Conservation (phyloP, 164 flowering plant genomes). For the Platanus orientalis region DNA sequence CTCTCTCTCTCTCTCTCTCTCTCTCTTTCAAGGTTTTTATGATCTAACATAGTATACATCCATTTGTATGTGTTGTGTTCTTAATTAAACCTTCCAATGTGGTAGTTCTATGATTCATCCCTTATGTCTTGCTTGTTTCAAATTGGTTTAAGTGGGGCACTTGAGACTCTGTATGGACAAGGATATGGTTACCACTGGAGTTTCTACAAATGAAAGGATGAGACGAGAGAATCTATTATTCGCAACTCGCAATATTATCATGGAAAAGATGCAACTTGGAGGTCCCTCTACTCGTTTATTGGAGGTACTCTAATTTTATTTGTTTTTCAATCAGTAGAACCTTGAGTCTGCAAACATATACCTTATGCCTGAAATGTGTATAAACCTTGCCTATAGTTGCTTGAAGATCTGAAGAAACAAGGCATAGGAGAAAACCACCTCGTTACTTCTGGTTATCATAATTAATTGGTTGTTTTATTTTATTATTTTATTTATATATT, state of each 20-base stretch:
- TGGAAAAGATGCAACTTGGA: slow-evolving; percentile 88
- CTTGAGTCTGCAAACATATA: background rate
- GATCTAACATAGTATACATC: too few relatives aligned
- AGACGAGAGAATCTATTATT: slow-evolving; percentile 66
- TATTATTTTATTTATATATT: too few relatives aligned
- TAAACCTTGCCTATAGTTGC: slow-evolving; percentile 39
- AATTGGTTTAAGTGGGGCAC: too few relatives aligned
- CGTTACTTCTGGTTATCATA: too few relatives aligned
- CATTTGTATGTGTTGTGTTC: too few relatives aligned
- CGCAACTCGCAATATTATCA: slow-evolving; percentile 59
- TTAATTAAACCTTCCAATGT: too few relatives aligned
- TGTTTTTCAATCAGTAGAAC: background rate
- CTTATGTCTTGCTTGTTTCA: too few relatives aligned
- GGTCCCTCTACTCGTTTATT: slow-evolving; percentile 65
- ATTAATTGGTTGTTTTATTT: too few relatives aligned
- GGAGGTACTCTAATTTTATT: slow-evolving; percentile 50
- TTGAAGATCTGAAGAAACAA: slow-evolving; percentile 85
- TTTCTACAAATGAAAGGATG: slow-evolving; percentile 93
- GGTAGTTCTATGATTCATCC: too few relatives aligned
- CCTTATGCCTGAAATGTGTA: background rate
- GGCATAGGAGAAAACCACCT: slow-evolving; percentile 60
- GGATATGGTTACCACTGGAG: slow-evolving; percentile 98
- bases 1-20: too few relatives aligned
- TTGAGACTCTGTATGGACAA: too few relatives aligned
- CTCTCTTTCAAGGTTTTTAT: too few relatives aligned